Evolutionary conservation across 495 filamentous ascomycete genomes (phyloP).

Genomic region (Copromyces sp.): DNA sequence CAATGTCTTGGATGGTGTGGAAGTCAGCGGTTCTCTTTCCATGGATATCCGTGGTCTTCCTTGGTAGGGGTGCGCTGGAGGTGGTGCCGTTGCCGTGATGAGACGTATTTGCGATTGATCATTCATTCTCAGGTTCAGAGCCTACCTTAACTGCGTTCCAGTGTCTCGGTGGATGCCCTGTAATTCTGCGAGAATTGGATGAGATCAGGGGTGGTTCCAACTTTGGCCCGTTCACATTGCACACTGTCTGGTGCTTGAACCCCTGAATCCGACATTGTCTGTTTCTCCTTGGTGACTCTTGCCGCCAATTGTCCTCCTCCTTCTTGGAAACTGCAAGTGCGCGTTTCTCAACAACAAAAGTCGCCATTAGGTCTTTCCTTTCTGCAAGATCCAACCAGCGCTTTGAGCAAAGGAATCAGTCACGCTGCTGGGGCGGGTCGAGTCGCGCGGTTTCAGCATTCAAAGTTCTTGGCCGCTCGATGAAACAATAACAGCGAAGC

Average conservation of each 20-base stretch:
- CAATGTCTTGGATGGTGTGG: background rate
- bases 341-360: background rate
- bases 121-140: background rate
- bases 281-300: background rate
- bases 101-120: background rate
- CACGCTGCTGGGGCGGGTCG: slow-evolving; percentile 8
- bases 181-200: background rate
- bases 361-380: background rate
- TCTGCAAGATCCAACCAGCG: background rate
- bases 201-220: background rate
- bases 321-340: background rate
- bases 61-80: background rate
- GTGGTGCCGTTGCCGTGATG: background rate
- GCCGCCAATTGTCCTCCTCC: background rate
- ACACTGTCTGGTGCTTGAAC: background rate
- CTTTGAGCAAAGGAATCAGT: background rate
- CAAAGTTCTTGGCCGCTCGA: slow-evolving; percentile 13
- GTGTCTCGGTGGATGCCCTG: background rate
- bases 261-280: background rate
- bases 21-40: background rate
- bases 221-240: background rate
- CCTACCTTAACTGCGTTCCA: background rate
- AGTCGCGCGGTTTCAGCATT: slow-evolving; percentile 17
- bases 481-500: slow-evolving; percentile 17
- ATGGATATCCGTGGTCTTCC: background rate